phyloP scores from a whole-genome alignment of 345 rosid genomes.

The Salix suchowensis region DNA sequence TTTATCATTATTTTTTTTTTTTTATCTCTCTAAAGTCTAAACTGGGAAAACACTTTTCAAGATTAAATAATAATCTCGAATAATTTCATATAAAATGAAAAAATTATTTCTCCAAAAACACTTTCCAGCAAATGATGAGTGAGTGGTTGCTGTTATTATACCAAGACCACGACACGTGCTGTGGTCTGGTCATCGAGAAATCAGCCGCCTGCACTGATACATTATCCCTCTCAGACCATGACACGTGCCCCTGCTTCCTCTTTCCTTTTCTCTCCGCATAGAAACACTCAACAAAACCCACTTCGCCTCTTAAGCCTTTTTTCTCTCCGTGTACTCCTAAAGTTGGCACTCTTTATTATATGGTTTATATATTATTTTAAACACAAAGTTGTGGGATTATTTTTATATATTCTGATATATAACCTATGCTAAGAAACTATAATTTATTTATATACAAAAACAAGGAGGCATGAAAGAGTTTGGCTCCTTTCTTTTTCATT shows the following conservation, averaged over 20 bases:
- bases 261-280: slow-evolving; percentile 17
- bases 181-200: slow-evolving; percentile 32
- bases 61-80: no score
- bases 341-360: background rate
- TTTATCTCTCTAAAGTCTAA: no score
- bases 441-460: no score
- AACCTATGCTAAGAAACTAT: no score
- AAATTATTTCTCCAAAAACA: no score
- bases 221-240: slow-evolving; percentile 15
- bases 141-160: background rate
- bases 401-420: no score
- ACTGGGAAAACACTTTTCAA: no score
- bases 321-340: background rate
- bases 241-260: slow-evolving; percentile 45
- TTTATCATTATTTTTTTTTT: no score
- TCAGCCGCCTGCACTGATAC: slow-evolving; percentile 23
- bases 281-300: slow-evolving; percentile 18
- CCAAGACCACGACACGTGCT: slow-evolving; percentile 29
- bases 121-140: no score
- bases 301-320: background rate
- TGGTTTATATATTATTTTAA: background rate
- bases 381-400: no score
- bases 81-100: no score
- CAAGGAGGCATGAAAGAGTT: slow-evolving; percentile 10
- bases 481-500: background rate